Evolutionary conservation across 176 grass and related monocot species (phyloP).

Genomic region (Dendrocalamus sinicus): DNA sequence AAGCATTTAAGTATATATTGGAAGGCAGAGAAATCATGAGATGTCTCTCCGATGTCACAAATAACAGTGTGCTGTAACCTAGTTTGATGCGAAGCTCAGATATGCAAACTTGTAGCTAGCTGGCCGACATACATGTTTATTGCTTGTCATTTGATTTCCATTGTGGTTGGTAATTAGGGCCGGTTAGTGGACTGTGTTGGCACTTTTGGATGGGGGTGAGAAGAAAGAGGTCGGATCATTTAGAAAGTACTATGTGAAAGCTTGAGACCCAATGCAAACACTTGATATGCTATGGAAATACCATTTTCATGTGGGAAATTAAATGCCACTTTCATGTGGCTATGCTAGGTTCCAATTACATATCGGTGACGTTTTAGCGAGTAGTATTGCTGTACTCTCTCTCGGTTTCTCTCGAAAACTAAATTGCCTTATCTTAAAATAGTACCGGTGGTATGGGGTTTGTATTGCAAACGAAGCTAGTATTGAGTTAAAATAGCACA

Average conservation of each 20-base stretch:
- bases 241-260: not conserved
- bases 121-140: constrained; percentile 27
- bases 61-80: not conserved
- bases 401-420: not conserved
- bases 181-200: not conserved
- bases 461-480: not conserved
- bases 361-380: not conserved
- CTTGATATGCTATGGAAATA: not conserved
- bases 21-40: constrained; percentile 34
- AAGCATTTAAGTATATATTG: not conserved
- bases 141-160: not conserved
- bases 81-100: not conserved
- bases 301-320: not conserved
- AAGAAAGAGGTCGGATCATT: no score
- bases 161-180: not conserved
- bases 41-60: constrained; percentile 14
- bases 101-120: constrained; percentile 11
- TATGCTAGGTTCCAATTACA: no score
- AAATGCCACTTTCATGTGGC: not conserved
- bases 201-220: not conserved
- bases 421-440: not conserved
- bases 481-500: not conserved
- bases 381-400: not conserved
- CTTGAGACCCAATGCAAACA: not conserved
- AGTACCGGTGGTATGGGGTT: not conserved